These are phyloP conservation scores for Scheffersomyces amazonensis DNA, from an alignment of 805 yeast genomes.

Conservation along the genomic window DNA sequence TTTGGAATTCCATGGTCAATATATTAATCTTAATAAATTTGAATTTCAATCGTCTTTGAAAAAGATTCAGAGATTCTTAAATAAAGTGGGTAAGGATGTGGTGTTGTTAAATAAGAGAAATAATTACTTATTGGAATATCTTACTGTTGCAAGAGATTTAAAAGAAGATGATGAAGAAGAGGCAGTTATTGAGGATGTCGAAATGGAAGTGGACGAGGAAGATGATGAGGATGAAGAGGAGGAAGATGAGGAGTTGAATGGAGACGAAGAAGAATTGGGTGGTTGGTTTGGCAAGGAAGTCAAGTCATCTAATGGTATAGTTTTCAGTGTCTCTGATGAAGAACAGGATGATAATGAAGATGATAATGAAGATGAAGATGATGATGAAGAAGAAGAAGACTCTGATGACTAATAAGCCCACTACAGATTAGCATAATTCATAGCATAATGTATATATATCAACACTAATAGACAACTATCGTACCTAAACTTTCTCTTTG, in stretches of 20 bases:
- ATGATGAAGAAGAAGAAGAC: slow-evolving; percentile 8
- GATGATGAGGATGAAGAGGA: slow-evolving; percentile 29
- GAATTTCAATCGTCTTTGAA: slow-evolving; percentile 64
- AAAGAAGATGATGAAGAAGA: slow-evolving; percentile 21
- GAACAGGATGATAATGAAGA: slow-evolving; percentile 8
- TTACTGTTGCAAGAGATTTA: slow-evolving; percentile 28
- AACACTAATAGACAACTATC: no score
- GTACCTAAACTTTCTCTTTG: neutral
- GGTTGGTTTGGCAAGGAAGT: slow-evolving; percentile 25
- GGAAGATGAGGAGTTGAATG: slow-evolving; percentile 20
- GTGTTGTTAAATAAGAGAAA: slow-evolving; percentile 52
- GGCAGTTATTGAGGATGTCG: slow-evolving; percentile 14
- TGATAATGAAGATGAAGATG: slow-evolving; percentile 5
- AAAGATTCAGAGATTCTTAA: slow-evolving; percentile 71
- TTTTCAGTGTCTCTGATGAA: slow-evolving; percentile 6
- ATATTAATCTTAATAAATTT: slow-evolving; percentile 59
- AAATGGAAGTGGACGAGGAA: slow-evolving; percentile 22
- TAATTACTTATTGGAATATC: slow-evolving; percentile 52
- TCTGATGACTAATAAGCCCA: no score
- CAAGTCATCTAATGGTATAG: slow-evolving; percentile 10
- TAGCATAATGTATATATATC: no score
- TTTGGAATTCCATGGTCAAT: slow-evolving; percentile 72
- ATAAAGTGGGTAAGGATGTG: slow-evolving; percentile 73
- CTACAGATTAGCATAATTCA: no score
- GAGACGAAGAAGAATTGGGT: slow-evolving; percentile 30